A percentile compares a stretch with the other conserved stretches of the same genome.
Evolutionary conservation across 202 grass and related monocot genomes (phyloP).

Genomic region (Zizania palustris): DNA sequence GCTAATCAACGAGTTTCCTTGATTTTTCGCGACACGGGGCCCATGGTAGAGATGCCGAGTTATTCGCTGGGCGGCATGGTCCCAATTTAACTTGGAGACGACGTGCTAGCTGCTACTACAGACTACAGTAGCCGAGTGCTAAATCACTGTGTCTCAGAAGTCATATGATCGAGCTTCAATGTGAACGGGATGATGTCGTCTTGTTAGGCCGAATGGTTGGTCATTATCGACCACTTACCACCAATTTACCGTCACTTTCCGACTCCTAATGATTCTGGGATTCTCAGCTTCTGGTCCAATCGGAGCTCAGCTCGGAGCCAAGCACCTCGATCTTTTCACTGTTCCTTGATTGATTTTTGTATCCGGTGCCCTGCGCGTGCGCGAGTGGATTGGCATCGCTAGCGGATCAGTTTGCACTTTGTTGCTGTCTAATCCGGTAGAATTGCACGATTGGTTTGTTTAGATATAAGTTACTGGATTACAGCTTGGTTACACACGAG

Average conservation of each 20-base stretch:
- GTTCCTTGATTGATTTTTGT: constrained; percentile 39
- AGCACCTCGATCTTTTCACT: constrained; percentile 19
- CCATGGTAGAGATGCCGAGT: constrained; percentile 21
- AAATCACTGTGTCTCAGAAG: too few species aligned
- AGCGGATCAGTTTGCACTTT: not conserved
- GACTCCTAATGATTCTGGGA: constrained; percentile 44
- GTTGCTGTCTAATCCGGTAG: constrained; percentile 33
- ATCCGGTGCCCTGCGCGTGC: constrained; percentile 12
- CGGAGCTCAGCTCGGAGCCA: not conserved
- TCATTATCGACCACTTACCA: constrained; percentile 60
- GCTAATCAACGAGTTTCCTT: not conserved
- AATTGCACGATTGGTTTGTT: constrained; percentile 32
- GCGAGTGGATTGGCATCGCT: not conserved
- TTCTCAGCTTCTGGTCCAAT: constrained; percentile 51
- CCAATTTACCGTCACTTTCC: constrained; percentile 61
- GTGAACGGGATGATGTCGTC: constrained; percentile 33
- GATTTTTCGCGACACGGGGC: not conserved
- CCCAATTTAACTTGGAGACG: constrained; percentile 11
- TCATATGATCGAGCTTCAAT: not conserved
- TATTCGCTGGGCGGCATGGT: constrained; percentile 44
- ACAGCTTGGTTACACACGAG: constrained; percentile 5
- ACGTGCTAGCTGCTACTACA: too few species aligned
- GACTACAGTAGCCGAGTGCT: too few species aligned
- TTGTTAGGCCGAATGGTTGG: constrained; percentile 45
- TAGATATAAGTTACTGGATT: constrained; percentile 13